Percentiles rank a stretch among this genome's conserved stretches.
These are phyloP conservation scores for Nakaseomyces kungkrabaensis DNA, from an alignment of 1,139 yeast genomes.

Conservation along the genomic window DNA sequence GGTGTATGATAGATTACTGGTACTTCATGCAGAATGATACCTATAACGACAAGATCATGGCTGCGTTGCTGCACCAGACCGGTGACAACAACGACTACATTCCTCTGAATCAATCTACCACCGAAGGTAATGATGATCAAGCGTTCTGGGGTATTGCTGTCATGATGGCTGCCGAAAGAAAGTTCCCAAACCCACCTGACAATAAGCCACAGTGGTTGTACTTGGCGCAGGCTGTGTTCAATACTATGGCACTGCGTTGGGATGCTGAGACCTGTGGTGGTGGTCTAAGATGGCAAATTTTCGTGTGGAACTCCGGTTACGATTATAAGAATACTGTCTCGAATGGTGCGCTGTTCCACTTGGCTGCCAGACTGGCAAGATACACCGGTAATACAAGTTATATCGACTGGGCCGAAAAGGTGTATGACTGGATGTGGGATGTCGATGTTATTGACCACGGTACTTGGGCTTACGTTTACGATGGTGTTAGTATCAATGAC, in stretches of 20 bases:
- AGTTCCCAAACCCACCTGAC: slow-evolving; percentile 64
- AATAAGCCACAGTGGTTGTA: slow-evolving; percentile 62
- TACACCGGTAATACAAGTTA: slow-evolving; percentile 69
- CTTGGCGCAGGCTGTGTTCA: slow-evolving; percentile 72
- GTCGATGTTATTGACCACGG: slow-evolving; percentile 45
- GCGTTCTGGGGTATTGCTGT: slow-evolving; percentile 94
- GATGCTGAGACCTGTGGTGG: slow-evolving; percentile 66
- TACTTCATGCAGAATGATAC: slow-evolving; percentile 64
- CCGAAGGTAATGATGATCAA: slow-evolving; percentile 97
- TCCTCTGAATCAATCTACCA: slow-evolving; percentile 85
- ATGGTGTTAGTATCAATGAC: slow-evolving; percentile 60
- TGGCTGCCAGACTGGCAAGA: slow-evolving; percentile 80
- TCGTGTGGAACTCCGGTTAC: slow-evolving; percentile 89
- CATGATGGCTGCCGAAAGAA: slow-evolving; percentile 83
- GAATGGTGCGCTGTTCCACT: slow-evolving; percentile 80
- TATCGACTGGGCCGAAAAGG: slow-evolving; percentile 66
- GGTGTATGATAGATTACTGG: slow-evolving; percentile 71
- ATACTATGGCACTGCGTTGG: slow-evolving; percentile 88
- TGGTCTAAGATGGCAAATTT: slow-evolving; percentile 94
- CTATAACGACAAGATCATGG: slow-evolving; percentile 46
- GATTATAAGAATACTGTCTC: slow-evolving; percentile 85
- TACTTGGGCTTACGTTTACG: slow-evolving; percentile 50
- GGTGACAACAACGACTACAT: slow-evolving; percentile 71
- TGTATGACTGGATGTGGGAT: slow-evolving; percentile 74
- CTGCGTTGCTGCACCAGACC: slow-evolving; percentile 62